phyloP scores from a whole-genome alignment of 768 basidiomycete species.

The Tricholoma saponaceum region DNA sequence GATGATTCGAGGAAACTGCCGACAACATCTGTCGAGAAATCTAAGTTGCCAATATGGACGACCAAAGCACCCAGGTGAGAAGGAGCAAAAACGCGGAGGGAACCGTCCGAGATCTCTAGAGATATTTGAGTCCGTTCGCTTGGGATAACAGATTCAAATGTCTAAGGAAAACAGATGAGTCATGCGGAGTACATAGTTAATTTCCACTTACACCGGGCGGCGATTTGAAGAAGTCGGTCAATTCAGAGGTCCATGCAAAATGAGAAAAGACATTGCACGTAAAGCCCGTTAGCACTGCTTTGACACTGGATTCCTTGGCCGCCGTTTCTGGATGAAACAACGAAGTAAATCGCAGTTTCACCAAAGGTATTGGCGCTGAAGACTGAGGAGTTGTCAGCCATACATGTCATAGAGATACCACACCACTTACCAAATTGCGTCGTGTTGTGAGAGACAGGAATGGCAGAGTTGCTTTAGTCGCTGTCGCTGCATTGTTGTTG shows the following conservation, averaged over 20 bases:
- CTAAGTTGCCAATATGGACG: slow-evolving; percentile 56
- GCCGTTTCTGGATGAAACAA: slow-evolving; percentile 51
- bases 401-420: not conserved
- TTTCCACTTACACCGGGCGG: slow-evolving; percentile 77
- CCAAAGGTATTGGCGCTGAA: slow-evolving; percentile 40
- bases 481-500: slow-evolving; percentile 35
- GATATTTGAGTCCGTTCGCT: slow-evolving; percentile 76
- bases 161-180: slow-evolving; percentile 31
- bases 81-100: slow-evolving; percentile 56
- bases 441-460: slow-evolving; percentile 56
- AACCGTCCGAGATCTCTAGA: slow-evolving; percentile 63
- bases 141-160: slow-evolving; percentile 91
- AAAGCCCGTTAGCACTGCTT: slow-evolving; percentile 58
- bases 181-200: not conserved
- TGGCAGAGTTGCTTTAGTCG: slow-evolving; percentile 27
- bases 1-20: slow-evolving; percentile 58
- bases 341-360: slow-evolving; percentile 69
- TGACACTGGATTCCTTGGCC: slow-evolving; percentile 77
- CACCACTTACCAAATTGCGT: slow-evolving; percentile 50
- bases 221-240: slow-evolving; percentile 65
- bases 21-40: slow-evolving; percentile 70
- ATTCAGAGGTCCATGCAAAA: slow-evolving; percentile 55
- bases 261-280: slow-evolving; percentile 62
- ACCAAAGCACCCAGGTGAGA: slow-evolving; percentile 64
- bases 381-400: slow-evolving; percentile 28